Evolutionary conservation across 2,329 filamentous ascomycete species (phyloP).

Genomic region (Neopestalotiopsis clavispora): DNA sequence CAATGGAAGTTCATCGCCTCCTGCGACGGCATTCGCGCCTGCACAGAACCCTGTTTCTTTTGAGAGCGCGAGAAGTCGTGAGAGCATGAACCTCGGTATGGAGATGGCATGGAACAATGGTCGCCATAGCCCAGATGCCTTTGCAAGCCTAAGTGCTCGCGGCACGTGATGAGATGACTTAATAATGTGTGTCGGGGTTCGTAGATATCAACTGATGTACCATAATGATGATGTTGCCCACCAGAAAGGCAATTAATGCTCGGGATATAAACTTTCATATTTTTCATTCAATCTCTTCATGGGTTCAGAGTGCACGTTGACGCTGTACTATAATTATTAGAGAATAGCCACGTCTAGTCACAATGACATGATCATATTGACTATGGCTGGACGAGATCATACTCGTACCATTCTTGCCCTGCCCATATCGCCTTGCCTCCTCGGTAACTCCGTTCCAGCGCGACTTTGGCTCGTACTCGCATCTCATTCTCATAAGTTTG

Average conservation of each 20-base stretch:
- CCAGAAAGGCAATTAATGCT: constrained; percentile 2
- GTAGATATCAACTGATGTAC: constrained; percentile 28
- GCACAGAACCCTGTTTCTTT: constrained; percentile 24
- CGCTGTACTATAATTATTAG: too few species aligned
- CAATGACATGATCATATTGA: not conserved
- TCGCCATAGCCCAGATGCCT: constrained; percentile 79
- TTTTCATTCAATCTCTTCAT: not conserved
- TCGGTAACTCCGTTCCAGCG: not conserved
- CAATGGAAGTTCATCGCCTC: constrained; percentile 11
- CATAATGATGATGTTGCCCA: constrained; percentile 10
- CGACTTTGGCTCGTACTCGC: not conserved
- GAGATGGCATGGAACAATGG: constrained; percentile 71
- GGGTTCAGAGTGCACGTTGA: not conserved
- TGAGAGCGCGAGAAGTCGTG: constrained; percentile 58
- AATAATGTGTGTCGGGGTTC: constrained; percentile 3
- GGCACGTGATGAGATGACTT: constrained; percentile 45
- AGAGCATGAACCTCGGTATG: constrained; percentile 71
- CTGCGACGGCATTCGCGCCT: not conserved
- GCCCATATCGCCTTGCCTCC: constrained; percentile 7
- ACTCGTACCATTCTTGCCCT: constrained; percentile 1
- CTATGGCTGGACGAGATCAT: not conserved
- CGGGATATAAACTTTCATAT: not conserved
- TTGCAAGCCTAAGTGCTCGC: constrained; percentile 73
- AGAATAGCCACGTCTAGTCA: not conserved
- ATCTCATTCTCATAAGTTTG: constrained; percentile 1